Evolutionary conservation across 169 alveolate genomes (phyloP).

Genomic region (Plasmodium coatneyi): DNA sequence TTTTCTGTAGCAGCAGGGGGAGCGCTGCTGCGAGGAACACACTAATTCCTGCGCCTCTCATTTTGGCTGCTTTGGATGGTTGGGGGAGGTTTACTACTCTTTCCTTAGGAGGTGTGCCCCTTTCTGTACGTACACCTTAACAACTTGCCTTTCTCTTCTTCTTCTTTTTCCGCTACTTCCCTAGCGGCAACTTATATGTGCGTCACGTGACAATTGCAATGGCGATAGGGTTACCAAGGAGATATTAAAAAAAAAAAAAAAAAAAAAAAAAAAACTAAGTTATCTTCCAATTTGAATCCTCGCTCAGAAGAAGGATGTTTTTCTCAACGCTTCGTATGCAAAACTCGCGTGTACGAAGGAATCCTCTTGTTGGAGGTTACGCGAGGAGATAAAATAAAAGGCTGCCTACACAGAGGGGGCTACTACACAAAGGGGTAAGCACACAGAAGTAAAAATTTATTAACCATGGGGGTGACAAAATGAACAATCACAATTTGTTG

Average conservation of each 20-base stretch:
- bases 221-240: neutral
- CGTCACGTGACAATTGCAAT: neutral
- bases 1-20: neutral
- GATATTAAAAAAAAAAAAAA: neutral
- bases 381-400: neutral
- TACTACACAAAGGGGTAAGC: neutral
- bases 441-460: neutral
- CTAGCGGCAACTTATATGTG: neutral
- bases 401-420: neutral
- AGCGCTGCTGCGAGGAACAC: neutral
- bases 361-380: neutral
- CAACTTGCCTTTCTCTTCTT: neutral
- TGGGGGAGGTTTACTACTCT: neutral
- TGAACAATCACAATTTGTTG: neutral
- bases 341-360: neutral
- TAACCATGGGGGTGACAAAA: neutral
- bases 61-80: neutral
- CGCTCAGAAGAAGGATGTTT: neutral
- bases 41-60: neutral
- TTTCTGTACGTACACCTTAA: neutral
- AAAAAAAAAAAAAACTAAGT: neutral
- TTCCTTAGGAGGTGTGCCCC: neutral
- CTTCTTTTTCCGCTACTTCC: neutral
- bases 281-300: neutral
- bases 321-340: neutral